Conservation (phyloP, 2,329 filamentous ascomycete genomes). For the Chaetomium sp. region DNA sequence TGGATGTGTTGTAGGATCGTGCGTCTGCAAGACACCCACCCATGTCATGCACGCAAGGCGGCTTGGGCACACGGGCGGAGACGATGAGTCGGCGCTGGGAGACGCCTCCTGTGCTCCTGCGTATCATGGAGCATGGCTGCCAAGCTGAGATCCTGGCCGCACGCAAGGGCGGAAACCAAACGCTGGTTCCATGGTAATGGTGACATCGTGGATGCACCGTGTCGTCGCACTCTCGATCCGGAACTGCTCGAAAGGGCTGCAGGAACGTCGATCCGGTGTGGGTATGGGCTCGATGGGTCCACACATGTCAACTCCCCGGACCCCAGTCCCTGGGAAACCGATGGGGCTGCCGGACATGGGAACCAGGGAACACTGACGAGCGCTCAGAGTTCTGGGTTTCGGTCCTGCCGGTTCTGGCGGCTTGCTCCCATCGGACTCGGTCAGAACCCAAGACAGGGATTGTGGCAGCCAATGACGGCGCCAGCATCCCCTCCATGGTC, state of each 20-base stretch:
- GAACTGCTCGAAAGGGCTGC: slow-evolving; percentile 10
- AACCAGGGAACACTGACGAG: not conserved
- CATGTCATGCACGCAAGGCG: not conserved
- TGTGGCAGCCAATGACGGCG: slow-evolving; percentile 7
- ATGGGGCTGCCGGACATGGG: not conserved
- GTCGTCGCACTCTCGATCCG: slow-evolving; percentile 17
- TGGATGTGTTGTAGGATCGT: not conserved
- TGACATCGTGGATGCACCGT: slow-evolving; percentile 4
- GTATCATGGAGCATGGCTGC: not conserved
- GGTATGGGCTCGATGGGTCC: not conserved
- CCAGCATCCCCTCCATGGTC: not conserved
- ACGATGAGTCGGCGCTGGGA: slow-evolving; percentile 3
- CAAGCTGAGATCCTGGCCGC: not conserved
- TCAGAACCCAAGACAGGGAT: not conserved
- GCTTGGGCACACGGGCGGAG: slow-evolving; percentile 10
- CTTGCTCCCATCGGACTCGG: not conserved
- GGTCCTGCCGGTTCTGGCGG: not conserved
- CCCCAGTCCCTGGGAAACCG: slow-evolving; percentile 7
- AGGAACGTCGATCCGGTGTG: slow-evolving; percentile 14
- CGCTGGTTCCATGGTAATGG: slow-evolving; percentile 4
- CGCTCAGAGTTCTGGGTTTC: not conserved
- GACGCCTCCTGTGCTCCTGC: not conserved
- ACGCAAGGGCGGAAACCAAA: slow-evolving; percentile 10
- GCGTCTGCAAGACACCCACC: not conserved
- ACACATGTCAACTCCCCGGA: not conserved